Evolutionary conservation across 257 asterid genomes (phyloP).

Genomic region (Gentiana macrophylla): DNA sequence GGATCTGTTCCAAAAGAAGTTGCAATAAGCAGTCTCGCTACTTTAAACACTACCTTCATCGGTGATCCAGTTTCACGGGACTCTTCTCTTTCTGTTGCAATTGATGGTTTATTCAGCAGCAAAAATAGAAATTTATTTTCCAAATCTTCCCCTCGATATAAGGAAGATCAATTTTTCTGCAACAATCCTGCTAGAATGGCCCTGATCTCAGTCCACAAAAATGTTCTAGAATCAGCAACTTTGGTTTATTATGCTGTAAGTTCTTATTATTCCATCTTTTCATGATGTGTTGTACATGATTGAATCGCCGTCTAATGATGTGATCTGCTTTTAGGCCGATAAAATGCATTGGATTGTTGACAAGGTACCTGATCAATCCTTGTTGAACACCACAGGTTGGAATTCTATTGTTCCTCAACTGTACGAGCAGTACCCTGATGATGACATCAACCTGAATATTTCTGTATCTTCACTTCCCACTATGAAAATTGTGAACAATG

Average conservation of each 20-base stretch:
- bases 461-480: constrained; percentile 50
- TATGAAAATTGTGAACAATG: constrained; percentile 35
- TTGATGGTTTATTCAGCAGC: constrained; percentile 55
- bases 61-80: constrained; percentile 49
- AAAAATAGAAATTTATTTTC: constrained; percentile 24
- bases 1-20: constrained; percentile 78
- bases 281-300: background rate
- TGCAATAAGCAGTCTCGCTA: constrained; percentile 40
- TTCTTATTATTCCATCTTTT: constrained; percentile 1
- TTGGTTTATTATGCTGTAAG: constrained; percentile 68
- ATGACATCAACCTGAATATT: constrained; percentile 60
- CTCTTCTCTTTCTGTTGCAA: constrained; percentile 50
- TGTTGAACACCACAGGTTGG: constrained; percentile 87
- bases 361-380: constrained; percentile 51
- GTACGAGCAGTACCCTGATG: constrained; percentile 72
- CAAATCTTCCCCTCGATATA: constrained; percentile 15
- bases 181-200: constrained; percentile 53
- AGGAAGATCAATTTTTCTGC: constrained; percentile 25
- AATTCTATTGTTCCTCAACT: constrained; percentile 69
- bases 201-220: constrained; percentile 56
- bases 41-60: constrained; percentile 56
- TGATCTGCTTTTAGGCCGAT: constrained; percentile 41
- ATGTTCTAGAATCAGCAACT: constrained; percentile 61
- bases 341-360: constrained; percentile 73
- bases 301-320: constrained; percentile 6